Base-by-base conservation (phyloP, 768 basidiomycete genomes). In the Agaricus blazei region DNA sequence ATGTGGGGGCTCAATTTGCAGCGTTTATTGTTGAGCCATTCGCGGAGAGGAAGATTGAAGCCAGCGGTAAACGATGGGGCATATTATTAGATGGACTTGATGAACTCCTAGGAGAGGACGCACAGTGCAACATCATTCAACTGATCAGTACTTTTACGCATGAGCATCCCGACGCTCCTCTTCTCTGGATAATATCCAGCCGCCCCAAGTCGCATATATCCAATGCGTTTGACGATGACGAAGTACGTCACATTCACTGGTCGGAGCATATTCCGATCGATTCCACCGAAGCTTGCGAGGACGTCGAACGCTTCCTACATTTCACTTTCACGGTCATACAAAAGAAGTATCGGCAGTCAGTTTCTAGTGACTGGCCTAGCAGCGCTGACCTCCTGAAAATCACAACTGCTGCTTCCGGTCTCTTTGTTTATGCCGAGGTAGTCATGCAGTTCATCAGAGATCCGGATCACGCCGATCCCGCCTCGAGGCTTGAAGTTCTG, bases 71-170 rank as follows among this genome's bases (percentile, higher is more conserved):
- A 45, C 3, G 9, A 26, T 12, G 9, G 27, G 15, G n/a, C 2
- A 45, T 52, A 19, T 12, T 52, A 2, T 4, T 52, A n/a, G 51
- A 52, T 44, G 51, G 51, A 2, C 24, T 52, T 19, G 51, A 52
- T 12, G 42, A 52, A 14, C 42, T 41, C 29, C 19, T 19, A 8
- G 51, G 42, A 7, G 12, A 42, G 9, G 43, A 14, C 6, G 28
- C 27, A 11, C 41, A 36, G 1, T 12, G 29, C 11, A 29, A 52
- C 3, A 43, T 52, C 8, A 36, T 52, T 9, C 28, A 12, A 8
- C 42, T 52, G 6, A 44, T 52, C 31, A 44, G 51, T n/a, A 1
- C 8, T 12, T 45, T 52, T 28, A 28, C 26, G 23, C 41, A 9
- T 8, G 24, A 52, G 15, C 29, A 29, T 29, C 51, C 42, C 5